Evolutionary conservation across 176 grass and related monocot species (phyloP), one percentile per base, ranked within the genome.

Genomic region (Eragrostis curvula): DNA sequence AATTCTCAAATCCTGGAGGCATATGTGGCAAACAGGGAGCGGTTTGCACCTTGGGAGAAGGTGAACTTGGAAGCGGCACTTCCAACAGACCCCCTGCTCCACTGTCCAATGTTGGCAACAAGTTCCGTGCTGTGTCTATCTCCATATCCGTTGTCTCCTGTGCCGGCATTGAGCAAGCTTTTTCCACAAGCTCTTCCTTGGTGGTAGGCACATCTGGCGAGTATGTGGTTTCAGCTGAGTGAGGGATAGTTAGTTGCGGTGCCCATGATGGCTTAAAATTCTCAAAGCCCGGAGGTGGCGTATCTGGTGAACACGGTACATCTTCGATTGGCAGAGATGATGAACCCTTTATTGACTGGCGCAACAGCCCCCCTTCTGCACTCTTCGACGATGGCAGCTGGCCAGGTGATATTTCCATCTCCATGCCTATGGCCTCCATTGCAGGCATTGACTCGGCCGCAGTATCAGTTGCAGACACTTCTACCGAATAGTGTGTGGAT

Each of bases 241-340:
- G 23, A 83, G 73, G 61, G 68, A 74, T 28, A 7, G 15, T 88
- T 3, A 68, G 30, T 74, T n/a, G 51, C 0, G 36, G 68, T 62
- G 79, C 23, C 75, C 75, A 74, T 58, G 81, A 79, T 48, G 72
- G 73, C 45, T 89, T 81, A 60, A 68, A 89, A 65, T 81, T 75
- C 77, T 85, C 83, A 81, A 81, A 85, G 25, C 83, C 87, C 0
- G 87, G 83, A 44, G 87, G 83, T 77, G 83, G 71, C 28, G 3
- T 71, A 76, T 85, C 83, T 70, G 78, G 78, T 66, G 87, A 81
- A 47, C 47, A 56, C 49, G 87, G 70, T 21, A 65, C 81, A 85
- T 62, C 81, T 53, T 85, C 30, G 10, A 9, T 55, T 9, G 58
- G 25, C 24, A 71, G 32, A 62, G 62, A 69, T 61, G 50, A 13